Base-by-base conservation (phyloP, 768 basidiomycete genomes). In the Russula olivacea region DNA sequence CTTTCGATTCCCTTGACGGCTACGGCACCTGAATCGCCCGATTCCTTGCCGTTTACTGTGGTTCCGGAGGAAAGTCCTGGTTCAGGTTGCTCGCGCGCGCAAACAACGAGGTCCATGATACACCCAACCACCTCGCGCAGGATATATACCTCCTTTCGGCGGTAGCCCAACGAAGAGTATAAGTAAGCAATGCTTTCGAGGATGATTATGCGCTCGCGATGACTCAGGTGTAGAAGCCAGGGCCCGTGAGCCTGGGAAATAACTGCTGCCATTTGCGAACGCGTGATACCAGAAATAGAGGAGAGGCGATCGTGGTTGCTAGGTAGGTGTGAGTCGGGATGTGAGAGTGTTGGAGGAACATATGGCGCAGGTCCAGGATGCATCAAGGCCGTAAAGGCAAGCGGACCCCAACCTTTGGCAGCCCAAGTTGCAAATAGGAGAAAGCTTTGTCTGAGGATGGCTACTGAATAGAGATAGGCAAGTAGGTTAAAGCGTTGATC, bases 81-180 rank as follows among this genome's bases (percentile, higher is more conserved):
- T 78, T 76, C 50, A 79, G 76, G 19, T 73, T 91, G 89, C 68
- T 89, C 88, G 54, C 89, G 82, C 56, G 87, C 91, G 68, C 85
- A 90, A n/a, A 94, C 89, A 61, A 96, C 76, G 59, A 93, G 79
- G 71, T 93, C 94, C 76, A 95, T 78, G 58, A 93, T 74, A 67
- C 89, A 89, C 10, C 89, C 91, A 23, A 95, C 79, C 48, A 97
- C 81, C 71, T 98, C 94, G 12, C 96, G 81, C 28, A 94, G 78
- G 45, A 93, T 77, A 69, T 90, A 89, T 0, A 87, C 89, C 75
- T 97, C 95, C 75, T 96, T 96, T 52, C 97, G 81, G 58, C 78
- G 81, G 72, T 93, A 91, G 10, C 92, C 93, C 5, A 99, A 73
- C 66, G 85, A 88, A 12, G 87, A 81, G 72, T 89, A 95, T 51